Evolutionary conservation across 2,329 filamentous ascomycete species (phyloP).

Genomic region (Thelonectria blattea): DNA sequence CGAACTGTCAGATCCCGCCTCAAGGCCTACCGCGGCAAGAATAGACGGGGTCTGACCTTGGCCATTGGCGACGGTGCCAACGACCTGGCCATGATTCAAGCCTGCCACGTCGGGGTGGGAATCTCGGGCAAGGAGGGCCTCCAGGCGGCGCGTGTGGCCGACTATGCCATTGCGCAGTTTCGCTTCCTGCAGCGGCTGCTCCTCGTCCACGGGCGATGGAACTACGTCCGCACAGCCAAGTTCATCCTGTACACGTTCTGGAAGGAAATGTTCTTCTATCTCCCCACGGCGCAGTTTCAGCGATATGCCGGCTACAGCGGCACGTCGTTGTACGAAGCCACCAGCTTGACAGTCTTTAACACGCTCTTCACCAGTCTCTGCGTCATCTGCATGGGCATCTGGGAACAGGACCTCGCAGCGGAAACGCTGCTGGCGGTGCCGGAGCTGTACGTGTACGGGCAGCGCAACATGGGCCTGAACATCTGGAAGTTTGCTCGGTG

Average conservation of each 20-base stretch:
- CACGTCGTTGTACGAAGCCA: conserved; percentile 87
- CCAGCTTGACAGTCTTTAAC: conserved; percentile 90
- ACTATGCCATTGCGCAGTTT: conserved; percentile 93
- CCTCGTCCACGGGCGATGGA: conserved; percentile 88
- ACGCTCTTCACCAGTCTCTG: conserved; percentile 90
- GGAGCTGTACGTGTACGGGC: conserved; percentile 86
- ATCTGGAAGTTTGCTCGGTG: conserved; percentile 75
- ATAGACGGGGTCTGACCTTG: conserved; percentile 71
- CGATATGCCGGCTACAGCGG: conserved; percentile 86
- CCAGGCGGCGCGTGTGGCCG: conserved; percentile 86
- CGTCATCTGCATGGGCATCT: conserved; percentile 88
- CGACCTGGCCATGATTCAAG: conserved; percentile 95
- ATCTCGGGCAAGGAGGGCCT: conserved; percentile 92
- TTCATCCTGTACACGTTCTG: conserved; percentile 92
- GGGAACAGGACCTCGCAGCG: conserved; percentile 85
- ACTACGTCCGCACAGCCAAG: conserved; percentile 85
- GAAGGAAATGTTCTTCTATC: conserved; percentile 85
- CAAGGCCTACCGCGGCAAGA: conserved; percentile 54
- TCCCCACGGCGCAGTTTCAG: conserved; percentile 85
- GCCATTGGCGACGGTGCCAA: conserved; percentile 95
- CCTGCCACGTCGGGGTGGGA: conserved; percentile 82
- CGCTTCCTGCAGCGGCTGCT: conserved; percentile 84
- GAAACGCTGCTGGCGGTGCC: conserved; percentile 90
- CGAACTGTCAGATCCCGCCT: conserved; percentile 77
- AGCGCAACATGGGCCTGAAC: conserved; percentile 75